phyloP scores from a whole-genome alignment of 2,329 filamentous ascomycete species.

The Fusarium continuum region DNA sequence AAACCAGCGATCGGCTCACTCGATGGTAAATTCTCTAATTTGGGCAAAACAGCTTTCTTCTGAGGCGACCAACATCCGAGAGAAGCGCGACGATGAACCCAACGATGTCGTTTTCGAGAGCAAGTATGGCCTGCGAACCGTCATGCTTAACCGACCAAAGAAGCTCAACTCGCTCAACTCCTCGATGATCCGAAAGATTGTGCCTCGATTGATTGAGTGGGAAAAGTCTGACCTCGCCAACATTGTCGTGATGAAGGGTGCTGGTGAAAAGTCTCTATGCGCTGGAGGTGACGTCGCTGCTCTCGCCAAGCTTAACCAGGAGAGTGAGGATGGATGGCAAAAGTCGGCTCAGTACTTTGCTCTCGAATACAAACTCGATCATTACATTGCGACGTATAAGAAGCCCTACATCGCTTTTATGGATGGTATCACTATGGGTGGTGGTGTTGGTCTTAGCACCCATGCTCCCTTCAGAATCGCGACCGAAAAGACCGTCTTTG shows the following conservation, averaged over 20 bases:
- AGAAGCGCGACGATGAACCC: conserved; percentile 74
- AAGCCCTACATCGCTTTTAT: conserved; percentile 97
- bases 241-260: conserved; percentile 89
- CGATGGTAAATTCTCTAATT: conserved; percentile 7
- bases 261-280: conserved; percentile 86
- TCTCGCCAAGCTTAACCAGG: conserved; percentile 77
- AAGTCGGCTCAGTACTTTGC: conserved; percentile 87
- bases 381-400: conserved; percentile 89
- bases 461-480: conserved; percentile 97
- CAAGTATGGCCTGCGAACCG: conserved; percentile 86
- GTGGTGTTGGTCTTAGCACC: conserved; percentile 91
- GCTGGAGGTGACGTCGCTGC: conserved; percentile 90
- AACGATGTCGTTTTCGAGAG: conserved; percentile 94
- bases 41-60: conserved; percentile 47
- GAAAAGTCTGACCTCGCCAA: conserved; percentile 94
- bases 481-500: conserved; percentile 93
- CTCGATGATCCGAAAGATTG: conserved; percentile 95
- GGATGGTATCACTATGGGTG: conserved; percentile 98
- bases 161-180: conserved; percentile 93
- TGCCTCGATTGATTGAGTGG: conserved; percentile 91
- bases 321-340: conserved; percentile 74
- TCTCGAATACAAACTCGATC: conserved; percentile 95
- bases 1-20: neutral
- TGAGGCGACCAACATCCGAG: conserved; percentile 55
- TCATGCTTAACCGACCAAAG: conserved; percentile 91